Evolutionary conservation across 1,284 basidiomycete species (phyloP), one percentile per base, ranked within the genome.

Genomic region (Exsudoporus floridanus): DNA sequence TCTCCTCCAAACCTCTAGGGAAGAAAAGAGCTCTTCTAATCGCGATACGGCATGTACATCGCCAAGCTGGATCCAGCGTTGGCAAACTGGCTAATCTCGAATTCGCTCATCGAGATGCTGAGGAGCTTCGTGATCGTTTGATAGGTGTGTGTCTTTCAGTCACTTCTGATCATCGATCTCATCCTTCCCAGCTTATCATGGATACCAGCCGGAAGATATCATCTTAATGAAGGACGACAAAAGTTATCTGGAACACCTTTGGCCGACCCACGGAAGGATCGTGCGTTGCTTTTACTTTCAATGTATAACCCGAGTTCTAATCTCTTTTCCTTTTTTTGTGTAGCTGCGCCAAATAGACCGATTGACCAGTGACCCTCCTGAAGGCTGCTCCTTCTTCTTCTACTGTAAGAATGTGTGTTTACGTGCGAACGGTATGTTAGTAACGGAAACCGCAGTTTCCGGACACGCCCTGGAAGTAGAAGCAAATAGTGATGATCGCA

Each of bases 371-470:
- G 61, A 60, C 13, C 60, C 68, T 2, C 43, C 58, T 8, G 55
- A 69, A 3, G 62, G 67, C 0, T 70, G 73, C 34, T 64, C 57
- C n/a, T 70, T 74, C 27, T 65, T 73, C 28, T 73, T 77, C 50
- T 72, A 71, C 45, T 77, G 76, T 71, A 52, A 18, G 71, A 51
- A 1, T 30, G 8, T 23, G n/a, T 2, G 5, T 28, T 37, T 12
- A 10, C 13, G 7, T 7, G 4, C n/a, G 14, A 38, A 34, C 27
- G 10, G 16, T 14, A 36, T 35, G 7, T 16, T 49, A 21, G 18
- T 38, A 33, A 40, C 9, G 5, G 7, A 25, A 14, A 5, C 0
- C 6, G 35, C 25, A 63, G 72, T 56, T 46, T 69, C 71, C 0
- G 75, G 74, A 0, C 73, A 76, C 23, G 66, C 65, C 0, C 44